Evolutionary conservation across 495 filamentous ascomycete genomes (phyloP), one percentile per base, ranked within the genome.

Genomic region (Paragyromitra xinjiangensis): DNA sequence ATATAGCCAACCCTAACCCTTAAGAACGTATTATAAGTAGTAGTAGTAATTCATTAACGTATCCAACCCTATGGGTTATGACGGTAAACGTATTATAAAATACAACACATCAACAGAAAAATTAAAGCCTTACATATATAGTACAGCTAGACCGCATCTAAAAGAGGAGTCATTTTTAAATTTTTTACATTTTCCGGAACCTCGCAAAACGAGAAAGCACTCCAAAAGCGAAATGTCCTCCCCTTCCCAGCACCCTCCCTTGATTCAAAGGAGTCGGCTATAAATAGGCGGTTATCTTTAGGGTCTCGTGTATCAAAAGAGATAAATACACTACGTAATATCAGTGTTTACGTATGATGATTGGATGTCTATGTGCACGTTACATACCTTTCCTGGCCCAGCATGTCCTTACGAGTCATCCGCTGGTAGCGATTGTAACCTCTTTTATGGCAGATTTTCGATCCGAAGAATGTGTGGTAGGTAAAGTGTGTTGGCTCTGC

Each of bases 351-450:
- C 39, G 19, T 34, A 61, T 19, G 44, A 19, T 39, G 45, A 9
- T 37, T 22, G n/a, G 19, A 53, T n/a, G 50, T 19, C 7, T 2
- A 8, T 7, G 7, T 24, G 29, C 29, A 34, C 29, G 29, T 34
- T n/a, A 78, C 73, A 3, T 73, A 80, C 78, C 75, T 80, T 11
- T 80, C 78, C 7, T 55, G 58, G 6, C 68, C 74, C 11, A 80
- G 24, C 55, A 80, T 68, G 26, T 80, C 69, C 42, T 9, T 55
- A 6, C 75, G 44, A 5, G 22, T 22, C 78, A 80, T 80, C 16
- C 45, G 40, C 67, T 64, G 65, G 16, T 6, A 11, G 6, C 58
- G 51, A 11, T 80, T 69, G 50, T 72, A 80, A 11, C 64, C 69
- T 29, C 68, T 24, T 61, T 69, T 64, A 1, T 29, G 42, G 40